Evolutionary conservation across 805 yeast species (phyloP).

Genomic region (Millerozyma miso): DNA sequence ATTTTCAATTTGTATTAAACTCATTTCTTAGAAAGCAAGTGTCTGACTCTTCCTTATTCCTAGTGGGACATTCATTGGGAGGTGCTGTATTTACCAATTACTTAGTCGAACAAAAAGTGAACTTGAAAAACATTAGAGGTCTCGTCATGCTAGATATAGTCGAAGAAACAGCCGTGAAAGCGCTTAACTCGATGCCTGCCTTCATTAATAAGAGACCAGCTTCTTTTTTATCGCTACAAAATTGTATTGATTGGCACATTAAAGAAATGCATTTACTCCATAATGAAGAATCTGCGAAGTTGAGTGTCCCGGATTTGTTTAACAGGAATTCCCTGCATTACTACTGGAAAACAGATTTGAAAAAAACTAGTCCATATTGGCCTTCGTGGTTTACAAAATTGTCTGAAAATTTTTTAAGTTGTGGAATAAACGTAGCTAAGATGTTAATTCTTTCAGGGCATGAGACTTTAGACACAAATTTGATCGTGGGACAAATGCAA

Average conservation of each 20-base stretch:
- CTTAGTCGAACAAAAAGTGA: slow-evolving; percentile 20
- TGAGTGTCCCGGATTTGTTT: slow-evolving; percentile 76
- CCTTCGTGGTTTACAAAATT: slow-evolving; percentile 72
- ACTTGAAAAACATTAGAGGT: slow-evolving; percentile 47
- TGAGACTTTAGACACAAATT: slow-evolving; percentile 77
- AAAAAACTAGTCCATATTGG: slow-evolving; percentile 69
- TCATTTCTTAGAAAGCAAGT: slow-evolving; percentile 24
- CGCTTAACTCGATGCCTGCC: slow-evolving; percentile 62
- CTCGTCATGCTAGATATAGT: slow-evolving; percentile 84
- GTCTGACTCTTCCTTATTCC: slow-evolving; percentile 36
- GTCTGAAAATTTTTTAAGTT: slow-evolving; percentile 45
- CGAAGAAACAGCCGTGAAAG: slow-evolving; percentile 81
- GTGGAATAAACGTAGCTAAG: slow-evolving; percentile 45
- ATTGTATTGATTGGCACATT: slow-evolving; percentile 85
- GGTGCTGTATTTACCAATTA: slow-evolving; percentile 74
- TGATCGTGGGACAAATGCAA: slow-evolving; percentile 97
- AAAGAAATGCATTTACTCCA: slow-evolving; percentile 45
- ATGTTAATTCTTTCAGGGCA: slow-evolving; percentile 81
- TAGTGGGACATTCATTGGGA: slow-evolving; percentile 91
- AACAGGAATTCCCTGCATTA: slow-evolving; percentile 15
- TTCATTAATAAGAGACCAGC: slow-evolving; percentile 66
- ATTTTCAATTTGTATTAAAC: slow-evolving; percentile 48
- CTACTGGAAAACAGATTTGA: slow-evolving; percentile 65
- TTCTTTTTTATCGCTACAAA: slow-evolving; percentile 45
- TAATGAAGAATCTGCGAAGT: slow-evolving; percentile 56